Evolutionary conservation across 2,329 filamentous ascomycete species (phyloP).

Genomic region (Cladosporium cucumerinum): DNA sequence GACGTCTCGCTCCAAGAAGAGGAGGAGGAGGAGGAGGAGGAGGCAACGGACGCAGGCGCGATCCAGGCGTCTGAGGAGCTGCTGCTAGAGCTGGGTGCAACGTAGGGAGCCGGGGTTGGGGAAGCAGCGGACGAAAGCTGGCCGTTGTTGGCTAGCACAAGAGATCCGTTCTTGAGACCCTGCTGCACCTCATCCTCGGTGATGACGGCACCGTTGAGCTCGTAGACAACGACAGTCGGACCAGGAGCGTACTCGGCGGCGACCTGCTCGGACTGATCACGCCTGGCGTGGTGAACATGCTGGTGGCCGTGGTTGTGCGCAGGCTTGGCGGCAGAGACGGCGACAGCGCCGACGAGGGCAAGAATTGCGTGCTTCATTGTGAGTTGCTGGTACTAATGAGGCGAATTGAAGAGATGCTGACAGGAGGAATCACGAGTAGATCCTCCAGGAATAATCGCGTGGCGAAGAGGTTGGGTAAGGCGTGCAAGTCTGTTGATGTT

Average conservation of each 20-base stretch:
- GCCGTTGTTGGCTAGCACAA: constrained; percentile 59
- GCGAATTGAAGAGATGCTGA: neutral
- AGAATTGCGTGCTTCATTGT: constrained; percentile 36
- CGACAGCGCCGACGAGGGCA: constrained; percentile 37
- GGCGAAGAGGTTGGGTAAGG: constrained; percentile 15
- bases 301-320: constrained; percentile 55
- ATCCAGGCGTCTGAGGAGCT: constrained; percentile 23
- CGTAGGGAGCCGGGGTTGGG: constrained; percentile 29
- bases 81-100: constrained; percentile 9
- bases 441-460: neutral
- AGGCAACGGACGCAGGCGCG: constrained; percentile 16
- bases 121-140: constrained; percentile 32
- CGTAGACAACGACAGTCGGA: constrained; percentile 67
- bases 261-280: constrained; percentile 45
- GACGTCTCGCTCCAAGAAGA: constrained; percentile 24
- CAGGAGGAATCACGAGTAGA: neutral
- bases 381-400: neutral
- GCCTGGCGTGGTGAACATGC: constrained; percentile 57
- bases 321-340: constrained; percentile 55
- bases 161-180: constrained; percentile 66
- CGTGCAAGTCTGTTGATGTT: constrained; percentile 13
- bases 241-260: constrained; percentile 56
- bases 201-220: constrained; percentile 63
- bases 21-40: constrained; percentile 1
- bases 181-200: constrained; percentile 62